These are phyloP conservation scores for Solanum pennellii DNA, from an alignment of 257 asterid species.

Conservation along the genomic window DNA sequence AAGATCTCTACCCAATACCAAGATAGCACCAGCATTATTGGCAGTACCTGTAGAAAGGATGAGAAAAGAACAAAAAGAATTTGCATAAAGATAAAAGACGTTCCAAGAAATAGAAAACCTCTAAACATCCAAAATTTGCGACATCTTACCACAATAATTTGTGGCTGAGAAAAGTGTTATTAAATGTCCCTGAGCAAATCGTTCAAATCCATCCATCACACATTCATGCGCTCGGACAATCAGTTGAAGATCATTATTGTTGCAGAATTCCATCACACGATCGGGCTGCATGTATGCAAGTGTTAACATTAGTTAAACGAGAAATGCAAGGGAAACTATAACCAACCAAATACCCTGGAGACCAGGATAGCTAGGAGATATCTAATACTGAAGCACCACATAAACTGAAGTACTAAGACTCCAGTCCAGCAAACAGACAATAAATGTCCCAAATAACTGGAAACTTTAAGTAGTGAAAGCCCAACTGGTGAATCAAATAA, in stretches of 20 bases:
- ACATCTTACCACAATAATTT: constrained; percentile 83
- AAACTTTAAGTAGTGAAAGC: not conserved
- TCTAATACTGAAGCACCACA: not conserved
- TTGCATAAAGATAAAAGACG: not conserved
- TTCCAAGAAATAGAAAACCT: not conserved
- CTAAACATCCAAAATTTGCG: not conserved
- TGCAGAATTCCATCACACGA: constrained; percentile 97
- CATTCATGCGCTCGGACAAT: constrained; percentile 98
- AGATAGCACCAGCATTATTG: constrained; percentile 95
- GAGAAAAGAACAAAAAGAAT: not conserved
- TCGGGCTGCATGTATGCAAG: constrained; percentile 64
- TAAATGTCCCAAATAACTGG: not conserved
- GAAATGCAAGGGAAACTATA: not conserved
- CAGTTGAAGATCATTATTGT: constrained; percentile 91
- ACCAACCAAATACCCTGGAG: not conserved
- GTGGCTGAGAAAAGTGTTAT: constrained; percentile 97
- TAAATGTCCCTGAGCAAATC: constrained; percentile 98
- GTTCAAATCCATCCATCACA: constrained; percentile 99
- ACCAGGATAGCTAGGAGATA: not conserved
- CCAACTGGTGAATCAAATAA: not conserved
- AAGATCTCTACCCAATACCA: constrained; percentile 96
- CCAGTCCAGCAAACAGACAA: not conserved
- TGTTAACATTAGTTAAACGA: not conserved
- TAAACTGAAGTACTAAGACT: not conserved
- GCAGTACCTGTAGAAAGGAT: constrained; percentile 58